phyloP scores from a whole-genome alignment of 2,329 filamentous ascomycete genomes.

The Beauveria sp. region DNA sequence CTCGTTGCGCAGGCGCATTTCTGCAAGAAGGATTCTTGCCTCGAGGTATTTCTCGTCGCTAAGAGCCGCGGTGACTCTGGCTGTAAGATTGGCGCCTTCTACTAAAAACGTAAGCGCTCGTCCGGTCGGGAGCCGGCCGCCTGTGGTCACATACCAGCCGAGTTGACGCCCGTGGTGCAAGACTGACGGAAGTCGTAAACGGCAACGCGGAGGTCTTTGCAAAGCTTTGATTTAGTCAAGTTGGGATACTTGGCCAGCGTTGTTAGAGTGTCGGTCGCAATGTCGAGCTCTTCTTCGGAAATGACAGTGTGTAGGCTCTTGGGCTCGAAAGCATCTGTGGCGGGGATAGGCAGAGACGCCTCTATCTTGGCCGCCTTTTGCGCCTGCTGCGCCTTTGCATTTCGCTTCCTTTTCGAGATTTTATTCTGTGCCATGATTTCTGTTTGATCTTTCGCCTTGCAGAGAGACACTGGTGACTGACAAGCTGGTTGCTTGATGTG shows the following conservation, averaged over 20 bases:
- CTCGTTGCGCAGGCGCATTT: conserved; percentile 61
- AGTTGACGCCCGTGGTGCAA: conserved; percentile 58
- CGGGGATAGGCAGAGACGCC: conserved; percentile 30
- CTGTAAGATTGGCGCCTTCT: conserved; percentile 56
- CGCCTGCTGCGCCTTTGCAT: conserved; percentile 25
- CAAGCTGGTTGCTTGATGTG: neutral
- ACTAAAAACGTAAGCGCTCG: conserved; percentile 10
- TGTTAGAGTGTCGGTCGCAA: conserved; percentile 56
- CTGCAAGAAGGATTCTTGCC: conserved; percentile 57
- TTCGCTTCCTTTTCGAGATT: conserved; percentile 38
- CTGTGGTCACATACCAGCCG: conserved; percentile 32
- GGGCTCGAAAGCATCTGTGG: conserved; percentile 31
- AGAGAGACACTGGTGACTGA: neutral
- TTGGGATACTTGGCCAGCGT: conserved; percentile 50
- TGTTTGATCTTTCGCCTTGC: neutral
- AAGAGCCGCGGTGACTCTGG: conserved; percentile 57
- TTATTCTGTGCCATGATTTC: conserved; percentile 36
- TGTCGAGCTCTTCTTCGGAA: conserved; percentile 59
- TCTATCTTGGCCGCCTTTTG: conserved; percentile 34
- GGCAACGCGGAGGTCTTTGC: conserved; percentile 57
- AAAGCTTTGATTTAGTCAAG: conserved; percentile 61
- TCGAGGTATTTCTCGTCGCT: conserved; percentile 58
- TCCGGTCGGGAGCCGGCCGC: neutral
- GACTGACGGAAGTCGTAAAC: conserved; percentile 64
- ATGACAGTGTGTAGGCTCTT: conserved; percentile 45